Evolutionary conservation across 768 basidiomycete genomes (phyloP).

Genomic region (Leccinum broughii): DNA sequence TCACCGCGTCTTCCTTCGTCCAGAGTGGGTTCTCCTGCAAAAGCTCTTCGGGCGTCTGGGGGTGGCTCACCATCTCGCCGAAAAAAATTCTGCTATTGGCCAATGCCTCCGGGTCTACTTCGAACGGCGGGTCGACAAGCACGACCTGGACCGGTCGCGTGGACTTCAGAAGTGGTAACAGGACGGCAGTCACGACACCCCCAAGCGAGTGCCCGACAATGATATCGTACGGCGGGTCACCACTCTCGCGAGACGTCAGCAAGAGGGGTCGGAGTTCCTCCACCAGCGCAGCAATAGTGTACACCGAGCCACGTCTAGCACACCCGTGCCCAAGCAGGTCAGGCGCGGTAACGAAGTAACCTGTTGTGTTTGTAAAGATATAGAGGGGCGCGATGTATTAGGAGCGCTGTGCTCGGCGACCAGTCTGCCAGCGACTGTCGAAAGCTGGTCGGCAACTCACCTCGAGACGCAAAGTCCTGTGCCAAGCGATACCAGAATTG

Average conservation of each 20-base stretch:
- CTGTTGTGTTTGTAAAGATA: slow-evolving; percentile 6
- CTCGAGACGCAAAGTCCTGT: slow-evolving; percentile 18
- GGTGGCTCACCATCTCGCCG: neutral
- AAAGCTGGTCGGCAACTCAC: neutral
- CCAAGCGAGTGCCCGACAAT: slow-evolving; percentile 28
- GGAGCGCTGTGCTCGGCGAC: neutral
- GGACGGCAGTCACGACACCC: slow-evolving; percentile 9
- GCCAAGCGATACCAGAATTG: slow-evolving; percentile 18
- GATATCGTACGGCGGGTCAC: slow-evolving; percentile 8
- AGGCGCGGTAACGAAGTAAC: slow-evolving; percentile 26
- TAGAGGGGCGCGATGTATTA: neutral
- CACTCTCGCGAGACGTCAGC: neutral
- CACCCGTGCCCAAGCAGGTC: slow-evolving; percentile 25
- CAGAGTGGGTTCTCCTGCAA: neutral
- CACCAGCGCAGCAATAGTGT: slow-evolving; percentile 16
- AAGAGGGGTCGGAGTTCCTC: slow-evolving; percentile 14
- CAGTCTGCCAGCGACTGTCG: neutral
- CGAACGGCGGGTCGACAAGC: slow-evolving; percentile 23
- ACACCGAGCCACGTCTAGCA: slow-evolving; percentile 10
- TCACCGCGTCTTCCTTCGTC: slow-evolving; percentile 10
- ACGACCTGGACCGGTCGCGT: slow-evolving; percentile 11
- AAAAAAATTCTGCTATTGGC: neutral
- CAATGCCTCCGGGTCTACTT: neutral
- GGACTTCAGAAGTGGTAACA: slow-evolving; percentile 18
- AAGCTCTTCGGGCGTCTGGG: neutral